Evolutionary conservation across 495 filamentous ascomycete genomes (phyloP).

Genomic region (Chaetomium cochliodes): DNA sequence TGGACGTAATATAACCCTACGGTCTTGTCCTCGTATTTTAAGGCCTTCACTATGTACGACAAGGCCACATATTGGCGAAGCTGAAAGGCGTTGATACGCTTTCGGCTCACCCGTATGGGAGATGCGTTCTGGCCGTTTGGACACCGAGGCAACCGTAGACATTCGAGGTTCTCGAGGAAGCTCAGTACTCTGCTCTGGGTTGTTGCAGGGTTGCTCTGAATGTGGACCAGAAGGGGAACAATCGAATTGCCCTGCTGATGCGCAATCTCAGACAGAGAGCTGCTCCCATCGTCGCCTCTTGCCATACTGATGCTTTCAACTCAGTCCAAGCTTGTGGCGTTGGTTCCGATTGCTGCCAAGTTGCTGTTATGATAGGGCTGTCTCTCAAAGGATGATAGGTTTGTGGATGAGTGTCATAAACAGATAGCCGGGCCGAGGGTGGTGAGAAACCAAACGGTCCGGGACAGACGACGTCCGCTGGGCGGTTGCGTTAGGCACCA

Average conservation of each 20-base stretch:
- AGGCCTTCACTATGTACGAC: background rate
- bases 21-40: background rate
- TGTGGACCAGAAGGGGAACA: slow-evolving; percentile 15
- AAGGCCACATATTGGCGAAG: slow-evolving; percentile 4
- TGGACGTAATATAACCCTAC: slow-evolving; percentile 3
- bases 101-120: slow-evolving; percentile 1
- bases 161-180: slow-evolving; percentile 9
- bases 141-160: background rate
- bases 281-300: slow-evolving; percentile 7
- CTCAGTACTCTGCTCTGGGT: slow-evolving; percentile 1
- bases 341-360: background rate
- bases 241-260: slow-evolving; percentile 4
- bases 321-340: background rate
- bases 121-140: background rate
- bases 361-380: background rate
- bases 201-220: background rate
- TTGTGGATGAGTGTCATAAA: background rate
- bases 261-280: slow-evolving; percentile 14
- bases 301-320: slow-evolving; percentile 4
- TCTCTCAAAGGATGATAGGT: background rate
- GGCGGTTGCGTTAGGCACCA: no score
- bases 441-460: slow-evolving; percentile 2
- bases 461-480: no score
- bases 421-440: background rate
- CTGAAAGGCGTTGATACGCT: background rate